Conservation (phyloP, 2,329 filamentous ascomycete genomes). For the Hymenotorrendiella dingleyae region DNA sequence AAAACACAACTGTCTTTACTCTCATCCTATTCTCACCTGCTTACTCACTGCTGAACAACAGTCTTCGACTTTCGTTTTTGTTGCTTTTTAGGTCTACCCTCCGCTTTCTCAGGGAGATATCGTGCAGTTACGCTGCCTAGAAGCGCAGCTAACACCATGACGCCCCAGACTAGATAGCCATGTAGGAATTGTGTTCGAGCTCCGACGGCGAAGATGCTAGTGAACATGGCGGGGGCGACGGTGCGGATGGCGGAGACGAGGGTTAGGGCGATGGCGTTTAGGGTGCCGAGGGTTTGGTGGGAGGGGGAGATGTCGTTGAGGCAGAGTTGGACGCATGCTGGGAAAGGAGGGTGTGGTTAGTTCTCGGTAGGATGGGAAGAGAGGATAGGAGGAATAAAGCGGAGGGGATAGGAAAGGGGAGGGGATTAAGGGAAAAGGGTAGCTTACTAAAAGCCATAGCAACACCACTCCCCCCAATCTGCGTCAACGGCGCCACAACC, state of each 20-base stretch:
- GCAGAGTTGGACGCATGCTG: constrained; percentile 66
- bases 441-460: constrained; percentile 45
- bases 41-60: too few relatives aligned
- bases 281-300: constrained; percentile 56
- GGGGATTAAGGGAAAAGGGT: constrained; percentile 46
- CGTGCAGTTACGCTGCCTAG: constrained; percentile 27
- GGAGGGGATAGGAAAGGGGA: not conserved
- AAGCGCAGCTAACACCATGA: constrained; percentile 39
- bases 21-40: too few relatives aligned
- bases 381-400: too few relatives aligned
- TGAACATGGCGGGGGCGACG: constrained; percentile 59
- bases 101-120: constrained; percentile 32
- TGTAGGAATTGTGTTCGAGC: constrained; percentile 53
- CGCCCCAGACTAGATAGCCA: constrained; percentile 62
- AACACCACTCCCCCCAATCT: constrained; percentile 50
- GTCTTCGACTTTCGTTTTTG: too few relatives aligned
- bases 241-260: constrained; percentile 55
- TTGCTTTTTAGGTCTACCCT: constrained; percentile 17
- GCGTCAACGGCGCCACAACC: constrained; percentile 33
- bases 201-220: constrained; percentile 63
- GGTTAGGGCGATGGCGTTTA: constrained; percentile 66
- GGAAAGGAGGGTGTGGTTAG: constrained; percentile 42
- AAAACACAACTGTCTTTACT: too few relatives aligned
- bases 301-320: constrained; percentile 69
- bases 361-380: not conserved